Conservation (phyloP, 495 filamentous ascomycete species). For the Penicillium paxilli region DNA sequence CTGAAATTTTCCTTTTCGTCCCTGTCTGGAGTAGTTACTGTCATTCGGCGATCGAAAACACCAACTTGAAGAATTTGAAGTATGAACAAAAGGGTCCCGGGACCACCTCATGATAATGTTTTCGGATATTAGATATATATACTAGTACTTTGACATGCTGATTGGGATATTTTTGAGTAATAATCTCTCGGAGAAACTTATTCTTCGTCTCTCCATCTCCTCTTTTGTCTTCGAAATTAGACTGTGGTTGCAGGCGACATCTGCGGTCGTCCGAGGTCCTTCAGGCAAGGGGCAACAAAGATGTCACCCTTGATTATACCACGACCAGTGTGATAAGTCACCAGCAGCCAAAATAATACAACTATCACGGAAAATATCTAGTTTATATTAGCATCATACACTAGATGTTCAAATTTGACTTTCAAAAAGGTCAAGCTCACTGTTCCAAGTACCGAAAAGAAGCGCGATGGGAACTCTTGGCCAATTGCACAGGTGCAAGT, state of each 20-base stretch:
- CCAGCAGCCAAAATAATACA: conserved; percentile 51
- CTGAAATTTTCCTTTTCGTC: not conserved
- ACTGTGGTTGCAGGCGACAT: not conserved
- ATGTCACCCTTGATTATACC: conserved; percentile 46
- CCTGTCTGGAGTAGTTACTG: no score
- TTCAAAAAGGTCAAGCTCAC: conserved; percentile 35
- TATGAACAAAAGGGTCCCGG: no score
- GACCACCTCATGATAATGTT: no score
- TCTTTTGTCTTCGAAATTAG: no score
- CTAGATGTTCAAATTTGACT: not conserved
- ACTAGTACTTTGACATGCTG: no score
- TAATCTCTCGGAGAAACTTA: no score
- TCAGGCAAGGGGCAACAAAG: conserved; percentile 54
- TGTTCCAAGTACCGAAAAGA: conserved; percentile 55
- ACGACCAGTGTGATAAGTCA: conserved; percentile 44
- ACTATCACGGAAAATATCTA: conserved; percentile 51
- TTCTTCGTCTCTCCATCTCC: no score
- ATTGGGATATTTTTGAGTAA: no score
- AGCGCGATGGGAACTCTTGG: conserved; percentile 48
- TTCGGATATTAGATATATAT: no score
- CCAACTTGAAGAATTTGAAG: not conserved
- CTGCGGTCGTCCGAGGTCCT: conserved; percentile 28
- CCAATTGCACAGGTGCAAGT: conserved; percentile 50
- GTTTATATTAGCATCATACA: not conserved
- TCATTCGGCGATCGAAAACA: conserved; percentile 10